A percentile compares a stretch with the other conserved stretches of the same genome.
Conservation (phyloP, 2,329 filamentous ascomycete genomes). For the Coccinonectria pachysandricola region DNA sequence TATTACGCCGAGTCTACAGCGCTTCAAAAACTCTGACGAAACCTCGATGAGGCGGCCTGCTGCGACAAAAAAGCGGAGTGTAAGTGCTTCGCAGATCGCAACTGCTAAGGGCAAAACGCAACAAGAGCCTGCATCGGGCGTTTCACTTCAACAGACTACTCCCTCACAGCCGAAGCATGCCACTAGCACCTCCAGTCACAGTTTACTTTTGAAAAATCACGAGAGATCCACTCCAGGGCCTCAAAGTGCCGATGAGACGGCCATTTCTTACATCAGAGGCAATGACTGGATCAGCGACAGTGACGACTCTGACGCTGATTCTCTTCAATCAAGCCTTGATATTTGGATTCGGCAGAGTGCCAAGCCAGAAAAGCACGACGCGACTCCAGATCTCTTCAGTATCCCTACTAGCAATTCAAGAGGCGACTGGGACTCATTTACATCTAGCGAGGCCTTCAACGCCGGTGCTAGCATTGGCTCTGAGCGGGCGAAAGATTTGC, state of each 20-base stretch:
- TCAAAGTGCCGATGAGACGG: conserved; percentile 37
- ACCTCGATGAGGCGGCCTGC: conserved; percentile 27
- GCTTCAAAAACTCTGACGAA: conserved; percentile 41
- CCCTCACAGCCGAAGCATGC: too few species aligned
- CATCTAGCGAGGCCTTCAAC: too few species aligned
- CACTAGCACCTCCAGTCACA: too few species aligned
- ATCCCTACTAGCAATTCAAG: conserved; percentile 33
- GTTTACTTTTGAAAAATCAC: conserved; percentile 9
- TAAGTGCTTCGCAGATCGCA: conserved; percentile 20
- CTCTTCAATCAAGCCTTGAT: conserved; percentile 40
- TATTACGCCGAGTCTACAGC: conserved; percentile 43
- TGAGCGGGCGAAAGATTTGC: conserved; percentile 36
- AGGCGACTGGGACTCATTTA: conserved; percentile 39
- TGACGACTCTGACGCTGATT: conserved; percentile 31
- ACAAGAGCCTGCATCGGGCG: conserved; percentile 10
- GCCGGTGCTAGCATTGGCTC: conserved; percentile 20
- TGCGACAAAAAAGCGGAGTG: conserved; percentile 21
- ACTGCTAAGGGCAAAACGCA: conserved; percentile 12
- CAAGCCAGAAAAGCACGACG: conserved; percentile 25
- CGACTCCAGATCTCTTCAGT: conserved; percentile 44
- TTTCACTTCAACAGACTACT: conserved; percentile 4
- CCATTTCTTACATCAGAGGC: conserved; percentile 27
- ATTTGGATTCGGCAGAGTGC: conserved; percentile 48
- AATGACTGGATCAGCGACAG: conserved; percentile 36
- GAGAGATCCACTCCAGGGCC: conserved; percentile 27